Evolutionary conservation across 2,329 filamentous ascomycete genomes (phyloP).

Genomic region (Ophiostoma montium): DNA sequence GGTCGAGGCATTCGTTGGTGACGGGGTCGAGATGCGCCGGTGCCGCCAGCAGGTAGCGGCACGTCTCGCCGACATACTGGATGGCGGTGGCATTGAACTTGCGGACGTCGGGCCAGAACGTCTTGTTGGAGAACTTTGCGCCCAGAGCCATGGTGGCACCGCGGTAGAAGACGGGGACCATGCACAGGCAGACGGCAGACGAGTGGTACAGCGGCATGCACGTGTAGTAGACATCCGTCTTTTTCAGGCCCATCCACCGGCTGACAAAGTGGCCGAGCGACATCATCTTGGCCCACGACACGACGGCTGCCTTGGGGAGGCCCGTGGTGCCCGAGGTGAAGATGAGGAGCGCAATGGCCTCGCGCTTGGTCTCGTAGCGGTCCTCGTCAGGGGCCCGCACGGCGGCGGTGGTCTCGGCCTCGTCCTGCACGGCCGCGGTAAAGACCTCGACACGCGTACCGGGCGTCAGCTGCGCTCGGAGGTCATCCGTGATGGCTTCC

Average conservation of each 20-base stretch:
- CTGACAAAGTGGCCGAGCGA: constrained; percentile 37
- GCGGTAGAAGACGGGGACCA: constrained; percentile 42
- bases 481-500: constrained; percentile 41
- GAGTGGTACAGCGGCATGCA: constrained; percentile 86
- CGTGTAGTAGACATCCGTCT: constrained; percentile 63
- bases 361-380: constrained; percentile 33
- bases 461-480: constrained; percentile 32
- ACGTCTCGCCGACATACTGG: constrained; percentile 81
- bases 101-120: constrained; percentile 67
- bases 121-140: constrained; percentile 61
- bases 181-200: constrained; percentile 58
- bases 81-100: constrained; percentile 57
- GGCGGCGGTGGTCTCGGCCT: constrained; percentile 36
- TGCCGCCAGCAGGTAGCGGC: constrained; percentile 63
- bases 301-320: constrained; percentile 64
- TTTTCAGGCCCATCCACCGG: constrained; percentile 41
- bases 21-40: constrained; percentile 45
- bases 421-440: constrained; percentile 39
- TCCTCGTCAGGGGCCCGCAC: constrained; percentile 43
- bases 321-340: constrained; percentile 81
- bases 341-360: constrained; percentile 58
- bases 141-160: constrained; percentile 59
- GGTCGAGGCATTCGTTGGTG: constrained; percentile 57
- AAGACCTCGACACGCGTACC: constrained; percentile 47
- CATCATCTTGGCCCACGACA: constrained; percentile 56